These are phyloP conservation scores for Debaryomycetaceae sp. DNA, from an alignment of 1,139 yeast species.

Conservation along the genomic window DNA sequence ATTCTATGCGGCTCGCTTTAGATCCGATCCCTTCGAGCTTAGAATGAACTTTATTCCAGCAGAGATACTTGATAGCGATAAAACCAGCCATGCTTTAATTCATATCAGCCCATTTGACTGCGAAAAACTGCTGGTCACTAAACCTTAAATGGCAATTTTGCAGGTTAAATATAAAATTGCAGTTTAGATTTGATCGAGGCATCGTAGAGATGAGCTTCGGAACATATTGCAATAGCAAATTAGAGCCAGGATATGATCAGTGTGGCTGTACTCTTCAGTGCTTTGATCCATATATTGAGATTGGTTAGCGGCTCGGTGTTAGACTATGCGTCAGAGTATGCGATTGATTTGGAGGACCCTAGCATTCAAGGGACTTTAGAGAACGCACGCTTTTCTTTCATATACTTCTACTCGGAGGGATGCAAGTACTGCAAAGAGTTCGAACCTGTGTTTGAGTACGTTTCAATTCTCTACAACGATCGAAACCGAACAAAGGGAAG, in stretches of 20 bases:
- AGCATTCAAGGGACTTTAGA: constrained; percentile 15
- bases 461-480: constrained; percentile 25
- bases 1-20: background rate
- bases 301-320: background rate
- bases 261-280: background rate
- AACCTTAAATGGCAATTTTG: background rate
- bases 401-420: constrained; percentile 37
- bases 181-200: background rate
- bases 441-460: constrained; percentile 34
- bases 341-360: constrained; percentile 17
- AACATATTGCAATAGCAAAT: background rate
- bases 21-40: background rate
- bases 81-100: background rate
- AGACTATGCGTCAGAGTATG: constrained; percentile 3
- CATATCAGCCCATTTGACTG: background rate
- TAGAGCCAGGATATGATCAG: background rate
- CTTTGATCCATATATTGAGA: background rate
- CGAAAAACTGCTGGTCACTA: background rate
- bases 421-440: constrained; percentile 38
- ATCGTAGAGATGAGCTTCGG: background rate
- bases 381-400: constrained; percentile 30
- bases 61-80: background rate
- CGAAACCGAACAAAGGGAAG: constrained; percentile 3
- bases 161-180: background rate
- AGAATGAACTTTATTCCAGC: background rate